These are phyloP conservation scores for Gonium pectorale DNA, from an alignment of 139 green algal genomes.

Conservation along the genomic window DNA sequence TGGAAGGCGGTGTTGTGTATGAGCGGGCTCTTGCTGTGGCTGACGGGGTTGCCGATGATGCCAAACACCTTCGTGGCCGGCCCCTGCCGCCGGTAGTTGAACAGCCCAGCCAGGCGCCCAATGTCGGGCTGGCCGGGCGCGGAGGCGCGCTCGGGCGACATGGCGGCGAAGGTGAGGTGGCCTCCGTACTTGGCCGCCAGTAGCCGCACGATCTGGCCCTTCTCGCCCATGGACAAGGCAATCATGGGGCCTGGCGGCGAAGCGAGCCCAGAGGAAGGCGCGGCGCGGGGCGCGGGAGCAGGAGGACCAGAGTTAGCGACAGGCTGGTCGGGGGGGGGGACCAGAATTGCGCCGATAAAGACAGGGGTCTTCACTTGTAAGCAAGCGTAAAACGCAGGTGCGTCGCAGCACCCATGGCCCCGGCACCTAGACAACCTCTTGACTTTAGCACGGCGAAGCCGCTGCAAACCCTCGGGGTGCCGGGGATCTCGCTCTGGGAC, in stretches of 20 bases:
- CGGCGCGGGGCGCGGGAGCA: too few species aligned
- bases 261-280: too few species aligned
- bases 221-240: conserved; percentile 93
- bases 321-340: too few species aligned
- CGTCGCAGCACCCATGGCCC: too few species aligned
- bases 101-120: conserved; percentile 23
- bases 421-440: too few species aligned
- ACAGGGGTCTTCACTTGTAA: too few species aligned
- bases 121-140: conserved; percentile 82
- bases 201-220: conserved; percentile 85
- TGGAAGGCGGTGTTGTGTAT: conserved; percentile 92
- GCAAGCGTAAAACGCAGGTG: too few species aligned
- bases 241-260: conserved; percentile 83
- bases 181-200: conserved; percentile 95
- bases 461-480: too few species aligned
- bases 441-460: too few species aligned
- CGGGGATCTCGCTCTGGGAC: too few species aligned
- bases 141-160: conserved; percentile 75
- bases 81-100: conserved; percentile 71
- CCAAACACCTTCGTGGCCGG: conserved; percentile 81
- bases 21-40: conserved; percentile 85
- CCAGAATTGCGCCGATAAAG: too few species aligned
- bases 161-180: conserved; percentile 94
- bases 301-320: too few species aligned
- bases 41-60: conserved; percentile 93